Base-by-base conservation (phyloP, 2,329 filamentous ascomycete genomes). In the Neocucurbitaria cava region DNA sequence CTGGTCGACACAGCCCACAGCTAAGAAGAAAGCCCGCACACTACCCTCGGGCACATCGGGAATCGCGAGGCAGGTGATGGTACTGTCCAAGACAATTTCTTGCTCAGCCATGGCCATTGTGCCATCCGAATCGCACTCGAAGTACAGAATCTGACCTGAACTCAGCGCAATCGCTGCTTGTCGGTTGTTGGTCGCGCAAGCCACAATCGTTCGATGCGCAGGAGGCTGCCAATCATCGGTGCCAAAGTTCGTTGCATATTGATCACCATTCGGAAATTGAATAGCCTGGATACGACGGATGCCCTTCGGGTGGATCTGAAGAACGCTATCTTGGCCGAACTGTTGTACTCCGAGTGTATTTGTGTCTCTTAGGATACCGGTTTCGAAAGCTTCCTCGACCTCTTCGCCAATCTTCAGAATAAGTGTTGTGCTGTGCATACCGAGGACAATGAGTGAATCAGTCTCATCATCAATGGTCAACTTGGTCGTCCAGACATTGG, bases 121-220 rank as follows among this genome's bases (percentile, higher is more conserved):
- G 26, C 93, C 93, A 75, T 98, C 94, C 0, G 87, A 85, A 69
- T 97, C 95, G 87, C 97, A 94, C 74, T 99, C 96, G 65, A 99
- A 99, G 72, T 98, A 99, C 38, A 96, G 91, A 59, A 99, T 94
- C 75, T 99, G 95, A 33, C 94, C 94, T 8, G 93, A 97, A 72
- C 93, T 98, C 23, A 99, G 82, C 1, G 95, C 95, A 45, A 98
- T 89, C 3, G 92, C 92, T 23, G 99, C 91, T 77, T 99, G 95
- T 38, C 91, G 87, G 66, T 94, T 88, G 69, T 99, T 99, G 15
- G 94, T 95, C 1, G 94, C 89, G 30, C 94, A 96, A 8, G 94
- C 92, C 42, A 98, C 92, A 61, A 99, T 98, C 0, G 94, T 96
- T 20, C 95, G 87, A 80, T 99, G 94, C 64, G 96, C 89, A 0